Evolutionary conservation across 2,329 filamentous ascomycete species (phyloP), one percentile per base, ranked within the genome.

Genomic region (Emmonsiellopsis sp.): DNA sequence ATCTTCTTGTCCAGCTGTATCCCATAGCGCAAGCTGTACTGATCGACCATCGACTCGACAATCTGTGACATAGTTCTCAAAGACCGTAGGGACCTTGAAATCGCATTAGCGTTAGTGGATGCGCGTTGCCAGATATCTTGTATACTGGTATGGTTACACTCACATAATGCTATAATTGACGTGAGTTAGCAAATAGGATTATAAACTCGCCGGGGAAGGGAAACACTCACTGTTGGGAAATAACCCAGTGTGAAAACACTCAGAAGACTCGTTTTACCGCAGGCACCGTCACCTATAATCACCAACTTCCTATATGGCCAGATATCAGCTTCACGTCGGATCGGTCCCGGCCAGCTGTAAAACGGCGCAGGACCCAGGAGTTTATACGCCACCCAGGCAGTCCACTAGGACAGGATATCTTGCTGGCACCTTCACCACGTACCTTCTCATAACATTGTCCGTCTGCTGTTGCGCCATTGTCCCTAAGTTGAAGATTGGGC

Each of bases 61-160:
- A 75, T 98, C 93, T 63, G 93, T 98, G 60, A 98, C 93, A 67
- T 98, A 98, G 76, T 98, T 98, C 70, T 98, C 93, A 72, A 98
- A 98, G 38, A 98, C 93, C 46, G 93, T 98, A 1, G 93, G 93
- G 50, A 95, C 91, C 85, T 90, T 70, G 26, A 20, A 40, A 54
- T 52, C 13, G 35, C 40, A 8, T 10, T 20, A 43, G 5, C 38
- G 46, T 58, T 40, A 58, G 54, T 31, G 26, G 55, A 48, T 37
- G 34, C 38, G 37, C 4, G 15, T 6, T 6, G 31, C n/a, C 13
- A 48, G 41, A 32, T 7, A 49, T 49, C 35, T 30, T 8, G 35
- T 8, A 40, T 9, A 38, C 20, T 49, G 26, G 15, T 38, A 7
- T 30, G 0, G 16, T 10, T 52, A 38, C 15, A 72, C 72, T 68